Base-by-base conservation (phyloP, 768 basidiomycete genomes). In the Auricularia cornea region DNA sequence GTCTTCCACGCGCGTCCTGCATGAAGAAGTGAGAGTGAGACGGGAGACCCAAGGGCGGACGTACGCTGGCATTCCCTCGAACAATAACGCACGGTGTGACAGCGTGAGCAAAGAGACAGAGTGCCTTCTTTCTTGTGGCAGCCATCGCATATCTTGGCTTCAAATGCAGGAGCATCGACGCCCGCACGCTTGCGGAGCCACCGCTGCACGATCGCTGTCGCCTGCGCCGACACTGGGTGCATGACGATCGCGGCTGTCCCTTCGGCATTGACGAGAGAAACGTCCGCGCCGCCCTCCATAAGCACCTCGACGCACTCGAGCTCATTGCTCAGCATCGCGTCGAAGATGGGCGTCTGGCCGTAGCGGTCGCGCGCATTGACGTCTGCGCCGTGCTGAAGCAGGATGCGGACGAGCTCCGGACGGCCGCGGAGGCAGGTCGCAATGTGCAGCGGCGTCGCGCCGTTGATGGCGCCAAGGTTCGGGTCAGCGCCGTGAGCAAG, bases 21-120 rank as follows among this genome's bases (percentile, higher is more conserved):
- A 41, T 5, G n/a, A n/a, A n/a, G 30, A 28, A 3, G 26, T 3
- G 20, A 18, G 14, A 8, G n/a, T n/a, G n/a, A n/a, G n/a, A n/a
- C n/a, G n/a, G n/a, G 30, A 14, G 33, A 44, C 30, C 31, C 31
- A 48, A 5, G 11, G n/a, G 10, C 6, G 12, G 11, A 48, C 81
- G 3, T 67, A 83, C 84, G 72, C 70, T 85, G 85, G 65, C 85
- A 85, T 32, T 78, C 79, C 1, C 72, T 66, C 4, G 83, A 83
- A 62, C 85, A 86, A 65, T 86, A 86, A 29, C 79, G 71, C 3
- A 73, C 75, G 1, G 80, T 68, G 18, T 75, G 76, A 59, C 85
- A 86, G 30, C 73, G 72, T 3, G 71, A 65, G 60, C 84, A 84
- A 59, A 71, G 72, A 68, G 74, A 48, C 20, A 48, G 44, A 48